These are phyloP conservation scores for Gloeopeniophorella convolvens DNA, from an alignment of 768 basidiomycete species.

Conservation along the genomic window DNA sequence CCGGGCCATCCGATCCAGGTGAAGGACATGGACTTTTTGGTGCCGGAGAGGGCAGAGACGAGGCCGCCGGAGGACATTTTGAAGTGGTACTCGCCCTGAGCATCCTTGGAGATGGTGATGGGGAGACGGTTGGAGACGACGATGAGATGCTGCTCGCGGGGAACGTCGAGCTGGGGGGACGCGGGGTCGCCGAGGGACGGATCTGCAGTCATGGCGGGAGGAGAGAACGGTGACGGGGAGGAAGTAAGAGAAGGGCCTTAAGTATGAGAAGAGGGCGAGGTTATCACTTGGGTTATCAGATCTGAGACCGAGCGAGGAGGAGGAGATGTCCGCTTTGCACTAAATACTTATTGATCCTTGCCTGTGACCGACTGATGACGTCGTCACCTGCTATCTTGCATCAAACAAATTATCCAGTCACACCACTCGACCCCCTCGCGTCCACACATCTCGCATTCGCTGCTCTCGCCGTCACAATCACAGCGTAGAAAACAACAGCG, in stretches of 20 bases:
- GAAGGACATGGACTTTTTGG: constrained; percentile 97
- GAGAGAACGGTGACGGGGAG: neutral
- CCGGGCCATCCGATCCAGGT: constrained; percentile 98
- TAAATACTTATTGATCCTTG: no score
- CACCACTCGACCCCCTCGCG: no score
- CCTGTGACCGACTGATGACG: no score
- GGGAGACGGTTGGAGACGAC: constrained; percentile 95
- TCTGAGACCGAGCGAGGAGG: no score
- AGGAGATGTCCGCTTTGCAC: no score
- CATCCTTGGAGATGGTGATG: constrained; percentile 93
- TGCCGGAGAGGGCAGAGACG: constrained; percentile 93
- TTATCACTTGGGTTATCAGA: constrained; percentile 13
- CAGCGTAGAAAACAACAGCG: neutral
- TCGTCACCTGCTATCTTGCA: no score
- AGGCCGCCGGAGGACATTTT: constrained; percentile 99
- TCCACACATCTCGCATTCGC: neutral
- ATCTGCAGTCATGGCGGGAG: constrained; percentile 3
- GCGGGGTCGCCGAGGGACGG: constrained; percentile 2
- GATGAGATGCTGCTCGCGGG: constrained; percentile 67
- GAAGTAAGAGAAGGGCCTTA: neutral
- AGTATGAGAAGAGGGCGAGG: neutral
- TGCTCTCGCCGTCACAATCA: neutral
- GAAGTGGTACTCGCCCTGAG: constrained; percentile 90
- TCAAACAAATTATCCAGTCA: no score
- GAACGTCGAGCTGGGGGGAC: constrained; percentile 26